Evolutionary conservation across 805 yeast species (phyloP).

Genomic region (Metschnikowia corniflorae): DNA sequence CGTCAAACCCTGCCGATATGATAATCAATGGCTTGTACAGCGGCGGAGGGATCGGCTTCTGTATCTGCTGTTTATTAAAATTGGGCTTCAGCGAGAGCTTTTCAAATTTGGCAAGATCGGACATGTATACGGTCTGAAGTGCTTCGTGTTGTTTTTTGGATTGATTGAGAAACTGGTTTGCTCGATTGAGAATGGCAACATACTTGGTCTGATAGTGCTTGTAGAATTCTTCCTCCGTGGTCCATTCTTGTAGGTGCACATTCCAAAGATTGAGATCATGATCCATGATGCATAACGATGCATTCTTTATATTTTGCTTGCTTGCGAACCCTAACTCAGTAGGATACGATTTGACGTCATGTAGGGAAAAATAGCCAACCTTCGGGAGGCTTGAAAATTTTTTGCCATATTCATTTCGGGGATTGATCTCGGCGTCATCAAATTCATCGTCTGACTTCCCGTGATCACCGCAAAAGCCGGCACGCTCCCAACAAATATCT

Average conservation of each 20-base stretch:
- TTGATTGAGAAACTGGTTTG: constrained; percentile 56
- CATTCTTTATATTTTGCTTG: constrained; percentile 65
- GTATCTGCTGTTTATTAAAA: constrained; percentile 24
- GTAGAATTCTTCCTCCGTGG: constrained; percentile 61
- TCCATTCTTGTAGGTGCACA: constrained; percentile 69
- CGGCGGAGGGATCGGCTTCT: constrained; percentile 34
- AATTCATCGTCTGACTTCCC: constrained; percentile 49
- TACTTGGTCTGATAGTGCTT: constrained; percentile 58
- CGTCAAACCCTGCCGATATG: constrained; percentile 88
- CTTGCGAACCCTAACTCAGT: constrained; percentile 77
- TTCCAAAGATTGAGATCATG: constrained; percentile 83
- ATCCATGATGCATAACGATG: constrained; percentile 73
- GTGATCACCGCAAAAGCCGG: constrained; percentile 51
- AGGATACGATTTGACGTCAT: constrained; percentile 83
- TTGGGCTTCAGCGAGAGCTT: constrained; percentile 32
- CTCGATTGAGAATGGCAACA: constrained; percentile 58
- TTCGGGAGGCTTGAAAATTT: constrained; percentile 47
- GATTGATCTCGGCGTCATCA: constrained; percentile 26
- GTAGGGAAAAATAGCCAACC: constrained; percentile 79
- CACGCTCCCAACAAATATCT: constrained; percentile 79
- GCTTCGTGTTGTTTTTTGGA: constrained; percentile 45
- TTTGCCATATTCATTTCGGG: constrained; percentile 48
- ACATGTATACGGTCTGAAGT: constrained; percentile 27
- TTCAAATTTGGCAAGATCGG: constrained; percentile 26
- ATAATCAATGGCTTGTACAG: constrained; percentile 51